Base-by-base conservation (phyloP, 164 flowering plant species). In the Annona cherimola region DNA sequence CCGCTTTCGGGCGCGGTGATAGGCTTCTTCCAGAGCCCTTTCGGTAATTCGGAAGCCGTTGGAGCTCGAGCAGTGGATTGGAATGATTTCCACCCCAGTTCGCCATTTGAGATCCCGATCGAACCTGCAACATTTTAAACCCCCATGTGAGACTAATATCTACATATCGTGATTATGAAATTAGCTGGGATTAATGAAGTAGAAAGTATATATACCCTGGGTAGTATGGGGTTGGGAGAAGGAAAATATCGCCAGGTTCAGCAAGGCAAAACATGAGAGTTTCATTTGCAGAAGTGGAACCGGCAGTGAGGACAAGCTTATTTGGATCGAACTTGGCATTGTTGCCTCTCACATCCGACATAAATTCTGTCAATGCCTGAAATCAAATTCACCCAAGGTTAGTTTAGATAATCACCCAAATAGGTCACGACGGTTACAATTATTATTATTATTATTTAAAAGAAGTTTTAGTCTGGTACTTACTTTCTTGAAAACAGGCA, bases 101-200 rank as follows among this genome's bases (percentile, higher is more conserved):
- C 98, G 71, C 98, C 98, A 93, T 70, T 90, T 93, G 59, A 93
- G 86, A 82, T 93, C 97, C 74, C 98, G 85, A 76, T 93, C 98
- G 70, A 91, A 93, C 69, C 98, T 93, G 86, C 71, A 76, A 45
- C n/a, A 40, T 14, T 41, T 63, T 12, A 64, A 54, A 9, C 2
- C 8, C 41, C 0, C 39, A 54, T 6, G 20, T 40, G 40, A 14
- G 39, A 41, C 2, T 4, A 64, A 42, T 19, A 39, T 11, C 46
- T 2, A 1, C 1, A 9, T 64, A 12, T 64, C 40, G 42, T 45
- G 16, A 2, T 2, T 40, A 69, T 54, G 35, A 55, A 54, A 19
- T 43, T 54, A n/a, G 43, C 6, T 66, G 6, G 5, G 2, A 26
- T 5, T 5, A 35, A 40, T 4, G 45, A 14, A 69, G 9, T 41